Evolutionary conservation across 305 asterid genomes (phyloP).

Genomic region (Petunia hybrid): DNA sequence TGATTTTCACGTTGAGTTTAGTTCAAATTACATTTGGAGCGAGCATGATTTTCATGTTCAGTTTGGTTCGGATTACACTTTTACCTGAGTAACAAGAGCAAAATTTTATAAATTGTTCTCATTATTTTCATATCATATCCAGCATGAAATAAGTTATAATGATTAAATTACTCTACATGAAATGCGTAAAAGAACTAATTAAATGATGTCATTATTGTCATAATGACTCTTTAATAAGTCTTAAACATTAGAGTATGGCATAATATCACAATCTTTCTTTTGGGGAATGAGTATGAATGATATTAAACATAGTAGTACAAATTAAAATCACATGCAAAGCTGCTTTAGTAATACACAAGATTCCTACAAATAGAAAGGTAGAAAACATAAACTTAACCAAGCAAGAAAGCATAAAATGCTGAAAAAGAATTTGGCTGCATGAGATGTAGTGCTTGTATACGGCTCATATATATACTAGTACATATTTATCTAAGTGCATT

Average conservation of each 20-base stretch:
- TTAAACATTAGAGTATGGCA: not conserved
- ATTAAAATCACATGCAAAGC: not conserved
- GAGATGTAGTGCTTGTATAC: not conserved
- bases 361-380: conserved; percentile 19
- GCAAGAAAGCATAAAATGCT: conserved; percentile 57
- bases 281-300: not conserved
- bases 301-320: not conserved
- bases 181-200: too few species aligned
- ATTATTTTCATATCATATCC: too few species aligned
- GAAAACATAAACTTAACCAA: conserved; percentile 41
- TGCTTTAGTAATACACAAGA: conserved; percentile 27
- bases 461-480: not conserved
- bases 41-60: too few species aligned
- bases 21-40: too few species aligned
- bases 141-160: too few species aligned
- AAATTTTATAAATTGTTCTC: too few species aligned
- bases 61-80: too few species aligned
- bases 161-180: too few species aligned
- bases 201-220: too few species aligned
- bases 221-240: not conserved
- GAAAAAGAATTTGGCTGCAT: conserved; percentile 5
- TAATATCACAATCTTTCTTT: not conserved
- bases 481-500: not conserved
- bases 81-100: too few species aligned
- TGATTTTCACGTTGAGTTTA: too few species aligned